A percentile compares a stretch with the other conserved stretches of the same genome.
These are phyloP conservation scores for Penicillium sp. DNA, from an alignment of 2,329 filamentous ascomycete genomes.

Conservation along the genomic window DNA sequence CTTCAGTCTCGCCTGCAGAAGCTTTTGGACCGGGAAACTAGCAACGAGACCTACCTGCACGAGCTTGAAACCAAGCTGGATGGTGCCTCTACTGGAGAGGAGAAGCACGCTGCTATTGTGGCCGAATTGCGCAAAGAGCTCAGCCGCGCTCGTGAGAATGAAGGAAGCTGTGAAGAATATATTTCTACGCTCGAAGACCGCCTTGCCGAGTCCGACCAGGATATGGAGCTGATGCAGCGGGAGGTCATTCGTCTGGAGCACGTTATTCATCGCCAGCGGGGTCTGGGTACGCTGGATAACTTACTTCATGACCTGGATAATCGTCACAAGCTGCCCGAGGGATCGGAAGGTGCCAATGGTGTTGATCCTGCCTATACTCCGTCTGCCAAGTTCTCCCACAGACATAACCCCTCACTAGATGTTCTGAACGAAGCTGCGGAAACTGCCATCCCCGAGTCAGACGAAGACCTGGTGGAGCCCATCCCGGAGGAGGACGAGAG, in stretches of 20 bases:
- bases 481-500: constrained; percentile 29
- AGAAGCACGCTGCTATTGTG: constrained; percentile 85
- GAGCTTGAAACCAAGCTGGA: constrained; percentile 90
- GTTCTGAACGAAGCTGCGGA: constrained; percentile 47
- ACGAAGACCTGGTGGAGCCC: constrained; percentile 41
- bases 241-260: constrained; percentile 93
- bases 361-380: constrained; percentile 12
- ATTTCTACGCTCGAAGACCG: constrained; percentile 96
- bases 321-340: constrained; percentile 54
- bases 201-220: constrained; percentile 91
- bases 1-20: constrained; percentile 90
- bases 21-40: constrained; percentile 84
- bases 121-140: constrained; percentile 90
- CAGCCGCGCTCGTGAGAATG: constrained; percentile 81
- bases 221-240: constrained; percentile 93
- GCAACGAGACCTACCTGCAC: constrained; percentile 88
- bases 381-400: constrained; percentile 27
- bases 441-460: constrained; percentile 47
- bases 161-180: constrained; percentile 89
- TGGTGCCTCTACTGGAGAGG: constrained; percentile 85
- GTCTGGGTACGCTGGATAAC: constrained; percentile 90
- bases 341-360: background rate
- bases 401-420: constrained; percentile 40
- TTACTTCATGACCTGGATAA: constrained; percentile 83
- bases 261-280: constrained; percentile 91